Base-by-base conservation (phyloP, 257 asterid genomes). In the Nicotiana benthamiana region DNA sequence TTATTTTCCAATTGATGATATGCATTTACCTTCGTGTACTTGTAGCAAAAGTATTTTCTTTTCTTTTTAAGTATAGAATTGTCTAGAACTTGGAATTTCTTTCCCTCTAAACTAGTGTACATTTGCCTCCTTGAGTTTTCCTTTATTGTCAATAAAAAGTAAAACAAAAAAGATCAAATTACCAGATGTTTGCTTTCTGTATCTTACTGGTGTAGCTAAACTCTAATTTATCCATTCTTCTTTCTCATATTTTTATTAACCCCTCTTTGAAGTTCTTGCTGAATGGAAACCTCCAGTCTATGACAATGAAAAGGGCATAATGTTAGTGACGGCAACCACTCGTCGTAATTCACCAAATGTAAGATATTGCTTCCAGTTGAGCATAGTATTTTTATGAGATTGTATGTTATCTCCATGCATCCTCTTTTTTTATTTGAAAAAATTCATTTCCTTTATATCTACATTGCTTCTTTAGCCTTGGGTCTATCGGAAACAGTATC, bases 231-330 rank as follows among this genome's bases (percentile, higher is more conserved):
- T 22, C 30, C 43, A 11, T 64, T 52, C 63, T 53, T 62, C 79
- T 75, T 43, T 81, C 56, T 80, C 70, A 75, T 46, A 60, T 40
- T 82, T 64, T 32, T 72, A 24, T 77, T 51, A 80, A 54, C 77
- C 43, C 17, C 56, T 46, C 54, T 84, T 78, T 68, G 81, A 77
- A 94, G 98, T 94, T 83, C 96, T 94, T 82, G 93, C 98, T 82
- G 98, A 94, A 89, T 91, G 98, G 98, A 94, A 94, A 87, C 98
- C 95, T 5, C 99, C 98, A 32, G 96, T 95, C 12, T 93, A 95
- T 83, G 96, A 91, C 84, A 92, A 95, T 82, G 86, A 86, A 59
- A 89, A 61, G 36, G 99, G 99, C 53, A 83, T 95, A 87, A 86
- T 67, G 75, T 83, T 95, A 89, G 95, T 91, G 90, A 92, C 98